Base-by-base conservation (phyloP, 305 asterid species). In the Rubia peregrina region DNA sequence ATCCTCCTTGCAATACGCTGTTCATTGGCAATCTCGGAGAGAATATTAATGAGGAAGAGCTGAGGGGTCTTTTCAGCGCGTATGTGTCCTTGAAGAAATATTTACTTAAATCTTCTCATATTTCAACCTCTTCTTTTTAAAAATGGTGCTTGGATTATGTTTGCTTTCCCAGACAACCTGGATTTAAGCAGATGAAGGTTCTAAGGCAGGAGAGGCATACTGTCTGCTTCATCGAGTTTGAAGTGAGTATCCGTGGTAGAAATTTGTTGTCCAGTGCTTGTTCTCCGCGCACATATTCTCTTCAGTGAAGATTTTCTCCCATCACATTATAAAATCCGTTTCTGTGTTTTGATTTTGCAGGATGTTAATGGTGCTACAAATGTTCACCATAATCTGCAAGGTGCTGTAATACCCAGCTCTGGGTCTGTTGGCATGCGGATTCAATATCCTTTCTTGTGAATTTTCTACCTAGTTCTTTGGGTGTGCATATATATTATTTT, bases 401-500 rank as follows among this genome's bases (percentile, higher is more conserved):
- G 99, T 74, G 97, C 96, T 51, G 99, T 95, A 55, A 88, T 91
- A 82, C 97, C 97, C 70, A 95, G 99, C 80, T 95, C 98, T 33
- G 95, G 97, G 81, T 85, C 99, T 49, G 86, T 95, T 79, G 99
- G 99, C 90, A 95, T 95, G 99, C 97, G 99, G 67, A 95, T 95
- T 80, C 99, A 95, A 95, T 95, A 95, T 95, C 99, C 99, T 95
- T 87, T 41, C 43, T 41, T 8, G 30, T 67, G 71, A 21, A 22
- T 75, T 74, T 3, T 51, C 57, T 51, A 4, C 21, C 1, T 51
- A 51, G 9, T 17, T 51, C 21, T 16, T 51, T 51, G 57, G 57
- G 16, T 51, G 57, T 51, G 57, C 57, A 16, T 21, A 17, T 16
- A 5, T 49, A 51, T 51, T 4, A 1, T 30, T 30, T 30, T 30